Percentiles rank a stretch among this genome's conserved stretches.
Evolutionary conservation across 2,329 filamentous ascomycete species (phyloP).

Genomic region (Leptodontidium sp.): DNA sequence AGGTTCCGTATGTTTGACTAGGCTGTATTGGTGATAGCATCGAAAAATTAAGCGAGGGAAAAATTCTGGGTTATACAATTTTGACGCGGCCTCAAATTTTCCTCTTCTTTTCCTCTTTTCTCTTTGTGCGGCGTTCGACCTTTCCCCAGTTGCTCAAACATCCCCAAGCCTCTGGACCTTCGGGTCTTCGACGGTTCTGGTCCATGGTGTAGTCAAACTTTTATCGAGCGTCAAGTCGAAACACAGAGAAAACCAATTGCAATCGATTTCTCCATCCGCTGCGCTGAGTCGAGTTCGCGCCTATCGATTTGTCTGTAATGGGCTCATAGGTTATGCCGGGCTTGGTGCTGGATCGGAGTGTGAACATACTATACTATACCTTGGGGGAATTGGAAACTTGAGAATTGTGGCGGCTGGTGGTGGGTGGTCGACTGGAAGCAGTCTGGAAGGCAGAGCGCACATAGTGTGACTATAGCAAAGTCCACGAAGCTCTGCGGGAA

Average conservation of each 20-base stretch:
- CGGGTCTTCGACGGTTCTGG: slow-evolving; percentile 25
- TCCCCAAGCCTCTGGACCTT: slow-evolving; percentile 31
- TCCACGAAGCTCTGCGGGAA: neutral
- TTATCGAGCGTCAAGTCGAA: slow-evolving; percentile 47
- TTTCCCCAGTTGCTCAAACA: slow-evolving; percentile 47
- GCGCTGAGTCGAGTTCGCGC: slow-evolving; percentile 33
- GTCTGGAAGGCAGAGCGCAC: neutral
- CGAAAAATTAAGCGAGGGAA: neutral
- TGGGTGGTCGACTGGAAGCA: neutral
- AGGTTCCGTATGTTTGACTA: neutral
- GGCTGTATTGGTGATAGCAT: neutral
- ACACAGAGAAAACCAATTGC: slow-evolving; percentile 71
- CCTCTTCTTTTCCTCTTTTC: slow-evolving; percentile 26
- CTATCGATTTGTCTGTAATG: slow-evolving; percentile 42
- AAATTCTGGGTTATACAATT: too few species aligned
- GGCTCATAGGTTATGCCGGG: slow-evolving; percentile 39
- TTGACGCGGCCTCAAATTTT: neutral
- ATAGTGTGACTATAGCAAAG: neutral
- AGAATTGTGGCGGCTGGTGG: slow-evolving; percentile 3
- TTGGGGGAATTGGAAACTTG: slow-evolving; percentile 6
- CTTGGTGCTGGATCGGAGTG: slow-evolving; percentile 54
- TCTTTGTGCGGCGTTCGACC: slow-evolving; percentile 45
- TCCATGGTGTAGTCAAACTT: slow-evolving; percentile 44
- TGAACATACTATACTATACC: slow-evolving; percentile 57
- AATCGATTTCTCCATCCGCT: slow-evolving; percentile 49